These are phyloP conservation scores for Sphagnum magellanicum DNA, from an alignment of 228 moss, liverwort and hornwort genomes.

Conservation along the genomic window DNA sequence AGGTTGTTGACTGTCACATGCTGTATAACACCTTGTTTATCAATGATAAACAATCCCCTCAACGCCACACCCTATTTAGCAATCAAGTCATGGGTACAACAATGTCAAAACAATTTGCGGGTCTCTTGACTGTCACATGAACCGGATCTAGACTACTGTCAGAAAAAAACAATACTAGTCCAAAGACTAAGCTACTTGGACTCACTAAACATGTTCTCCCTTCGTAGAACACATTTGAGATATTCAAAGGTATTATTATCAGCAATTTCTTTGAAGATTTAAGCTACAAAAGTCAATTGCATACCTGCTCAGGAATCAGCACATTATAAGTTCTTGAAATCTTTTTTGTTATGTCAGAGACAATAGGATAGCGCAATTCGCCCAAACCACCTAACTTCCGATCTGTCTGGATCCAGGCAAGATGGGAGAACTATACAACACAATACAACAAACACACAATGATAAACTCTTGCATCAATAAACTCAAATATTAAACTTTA, in stretches of 20 bases:
- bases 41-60: constrained; percentile 87
- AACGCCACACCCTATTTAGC: constrained; percentile 77
- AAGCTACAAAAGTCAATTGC: too few species aligned
- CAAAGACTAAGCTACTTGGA: too few species aligned
- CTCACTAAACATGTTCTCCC: too few species aligned
- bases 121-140: too few species aligned
- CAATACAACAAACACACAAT: constrained; percentile 2
- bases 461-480: too few species aligned
- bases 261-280: too few species aligned
- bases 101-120: too few species aligned
- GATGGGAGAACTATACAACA: constrained; percentile 72
- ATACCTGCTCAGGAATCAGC: constrained; percentile 89
- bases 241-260: too few species aligned
- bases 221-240: too few species aligned
- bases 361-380: constrained; percentile 78
- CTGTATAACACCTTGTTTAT: constrained; percentile 93
- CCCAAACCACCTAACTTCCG: constrained; percentile 89
- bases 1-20: constrained; percentile 95
- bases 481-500: too few species aligned
- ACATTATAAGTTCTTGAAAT: constrained; percentile 70
- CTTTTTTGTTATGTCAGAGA: constrained; percentile 94
- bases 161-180: too few species aligned
- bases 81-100: neutral
- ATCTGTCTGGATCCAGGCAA: constrained; percentile 96
- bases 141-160: too few species aligned